Conservation (phyloP, 1,139 yeast species). For the Sugiyamaella japonica region DNA sequence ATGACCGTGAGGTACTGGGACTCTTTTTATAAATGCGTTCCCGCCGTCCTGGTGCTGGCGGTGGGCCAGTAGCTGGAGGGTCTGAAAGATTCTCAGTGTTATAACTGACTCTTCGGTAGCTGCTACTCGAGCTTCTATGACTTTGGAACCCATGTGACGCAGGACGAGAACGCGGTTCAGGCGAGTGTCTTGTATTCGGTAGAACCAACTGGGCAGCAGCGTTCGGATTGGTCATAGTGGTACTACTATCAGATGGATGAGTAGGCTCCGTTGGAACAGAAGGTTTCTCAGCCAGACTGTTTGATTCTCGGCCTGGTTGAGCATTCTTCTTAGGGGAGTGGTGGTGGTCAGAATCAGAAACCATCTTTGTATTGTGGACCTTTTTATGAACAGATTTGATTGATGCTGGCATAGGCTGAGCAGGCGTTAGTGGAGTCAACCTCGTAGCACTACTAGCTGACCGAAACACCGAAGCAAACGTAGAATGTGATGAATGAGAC, state of each 20-base stretch:
- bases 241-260: background rate
- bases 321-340: too few species aligned
- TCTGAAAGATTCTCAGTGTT: slow-evolving; percentile 9
- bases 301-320: too few species aligned
- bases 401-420: background rate
- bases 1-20: slow-evolving; percentile 15
- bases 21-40: slow-evolving; percentile 11
- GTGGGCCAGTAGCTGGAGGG: slow-evolving; percentile 21
- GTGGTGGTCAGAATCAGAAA: slow-evolving; percentile 2
- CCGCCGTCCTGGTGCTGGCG: slow-evolving; percentile 19
- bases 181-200: slow-evolving; percentile 10
- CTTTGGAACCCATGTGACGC: slow-evolving; percentile 6
- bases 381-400: slow-evolving; percentile 14
- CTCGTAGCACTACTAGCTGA: slow-evolving; percentile 18
- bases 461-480: slow-evolving; percentile 27
- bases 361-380: slow-evolving; percentile 6
- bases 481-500: slow-evolving; percentile 11
- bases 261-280: slow-evolving; percentile 15
- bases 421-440: background rate
- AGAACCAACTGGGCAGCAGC: background rate
- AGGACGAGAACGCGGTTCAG: slow-evolving; percentile 11
- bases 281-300: slow-evolving; percentile 5
- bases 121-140: slow-evolving; percentile 4
- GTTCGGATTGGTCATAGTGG: background rate
- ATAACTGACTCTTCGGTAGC: slow-evolving; percentile 16